Evolutionary conservation across 2,329 filamentous ascomycete species (phyloP).

Genomic region (Sporothrix pallida): DNA sequence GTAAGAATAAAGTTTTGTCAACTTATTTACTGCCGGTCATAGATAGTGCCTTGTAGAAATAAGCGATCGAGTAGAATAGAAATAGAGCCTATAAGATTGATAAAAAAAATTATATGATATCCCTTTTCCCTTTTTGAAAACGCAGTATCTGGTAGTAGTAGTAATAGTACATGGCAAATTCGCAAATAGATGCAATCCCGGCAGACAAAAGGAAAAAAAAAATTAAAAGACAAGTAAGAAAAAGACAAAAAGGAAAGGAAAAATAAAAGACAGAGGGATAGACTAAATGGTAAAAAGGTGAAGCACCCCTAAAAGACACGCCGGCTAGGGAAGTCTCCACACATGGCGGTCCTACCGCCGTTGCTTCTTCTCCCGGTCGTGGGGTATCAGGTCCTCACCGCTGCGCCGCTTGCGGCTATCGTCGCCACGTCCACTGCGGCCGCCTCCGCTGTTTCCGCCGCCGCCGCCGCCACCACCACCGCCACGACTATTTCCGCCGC

Average conservation of each 20-base stretch:
- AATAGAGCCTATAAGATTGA: not conserved
- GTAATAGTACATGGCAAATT: conserved; percentile 13
- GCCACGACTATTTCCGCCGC: conserved; percentile 37
- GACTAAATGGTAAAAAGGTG: not conserved
- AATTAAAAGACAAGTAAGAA: conserved; percentile 6
- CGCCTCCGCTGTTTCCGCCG: conserved; percentile 41
- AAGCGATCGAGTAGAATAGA: too few species aligned
- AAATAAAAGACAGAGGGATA: not conserved
- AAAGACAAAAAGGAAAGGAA: not conserved
- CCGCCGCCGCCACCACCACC: conserved; percentile 45
- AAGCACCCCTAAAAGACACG: not conserved
- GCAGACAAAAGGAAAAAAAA: not conserved
- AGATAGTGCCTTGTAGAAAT: too few species aligned
- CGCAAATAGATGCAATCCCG: conserved; percentile 1
- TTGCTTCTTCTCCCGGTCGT: conserved; percentile 61
- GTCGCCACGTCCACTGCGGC: conserved; percentile 43
- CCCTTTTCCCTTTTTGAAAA: not conserved
- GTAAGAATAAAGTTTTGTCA: too few species aligned
- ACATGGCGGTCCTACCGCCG: conserved; percentile 50
- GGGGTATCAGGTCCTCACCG: conserved; percentile 56
- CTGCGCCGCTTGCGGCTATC: conserved; percentile 55
- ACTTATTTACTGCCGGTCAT: too few species aligned
- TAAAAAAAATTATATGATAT: not conserved
- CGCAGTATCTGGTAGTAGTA: not conserved
- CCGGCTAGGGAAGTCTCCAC: not conserved